phyloP scores from a whole-genome alignment of 1,139 yeast species.

The Hansenula lynferdii region DNA sequence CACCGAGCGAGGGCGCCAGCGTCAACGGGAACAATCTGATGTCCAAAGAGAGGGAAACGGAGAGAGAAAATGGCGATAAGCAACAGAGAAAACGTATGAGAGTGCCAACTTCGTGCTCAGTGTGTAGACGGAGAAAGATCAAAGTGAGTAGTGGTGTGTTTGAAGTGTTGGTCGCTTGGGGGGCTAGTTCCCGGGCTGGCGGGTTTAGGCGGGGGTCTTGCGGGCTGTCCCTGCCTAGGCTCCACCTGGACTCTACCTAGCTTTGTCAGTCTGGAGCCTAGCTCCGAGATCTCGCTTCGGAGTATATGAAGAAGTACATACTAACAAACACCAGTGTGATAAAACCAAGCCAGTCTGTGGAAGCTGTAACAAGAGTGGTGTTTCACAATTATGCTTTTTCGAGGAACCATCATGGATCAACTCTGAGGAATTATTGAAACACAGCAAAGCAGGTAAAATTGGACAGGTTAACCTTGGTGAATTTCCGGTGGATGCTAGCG shows the following conservation, averaged over 20 bases:
- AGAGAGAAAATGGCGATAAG: conserved; percentile 1
- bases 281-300: background rate
- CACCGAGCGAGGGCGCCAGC: background rate
- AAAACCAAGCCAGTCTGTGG: conserved; percentile 57
- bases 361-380: conserved; percentile 54
- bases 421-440: conserved; percentile 13
- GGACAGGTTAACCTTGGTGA: background rate
- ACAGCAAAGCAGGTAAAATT: conserved; percentile 6
- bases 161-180: background rate
- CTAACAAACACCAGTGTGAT: conserved; percentile 37
- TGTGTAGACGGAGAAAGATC: conserved; percentile 38
- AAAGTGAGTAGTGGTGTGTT: conserved; percentile 15
- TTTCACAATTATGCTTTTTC: conserved; percentile 54
- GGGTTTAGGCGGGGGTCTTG: too few relatives aligned
- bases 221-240: too few relatives aligned
- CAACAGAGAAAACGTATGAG: conserved; percentile 31
- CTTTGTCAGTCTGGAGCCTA: too few relatives aligned
- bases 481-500: background rate
- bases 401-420: conserved; percentile 42
- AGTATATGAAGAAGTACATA: background rate
- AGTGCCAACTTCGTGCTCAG: conserved; percentile 40
- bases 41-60: too few relatives aligned
- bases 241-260: too few relatives aligned
- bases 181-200: background rate
- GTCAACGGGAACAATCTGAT: background rate